Base-by-base conservation (phyloP, 306 rosid genomes). In the Carpinus fangiana region DNA sequence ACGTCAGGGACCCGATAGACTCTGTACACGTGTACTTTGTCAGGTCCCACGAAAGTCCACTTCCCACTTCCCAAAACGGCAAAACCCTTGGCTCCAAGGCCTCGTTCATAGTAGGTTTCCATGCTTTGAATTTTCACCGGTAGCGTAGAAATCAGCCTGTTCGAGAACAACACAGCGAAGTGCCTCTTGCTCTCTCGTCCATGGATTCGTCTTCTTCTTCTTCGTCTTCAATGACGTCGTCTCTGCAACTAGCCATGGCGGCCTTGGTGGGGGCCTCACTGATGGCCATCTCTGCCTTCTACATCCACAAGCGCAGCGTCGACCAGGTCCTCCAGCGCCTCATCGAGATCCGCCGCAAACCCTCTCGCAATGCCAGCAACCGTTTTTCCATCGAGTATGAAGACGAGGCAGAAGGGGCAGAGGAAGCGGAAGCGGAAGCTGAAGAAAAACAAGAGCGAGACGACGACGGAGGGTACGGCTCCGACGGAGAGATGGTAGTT, bases 251-350 rank as follows among this genome's bases (percentile, higher is more conserved):
- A 55, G 97, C 95, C 38, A 72, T 90, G 95, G 93, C 97, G 61
- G 92, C 95, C 23, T 78, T 90, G 0, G 85, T 90, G n/a, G 97
- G 95, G 48, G 92, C 95, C 73, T 92, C 93, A 0, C 80, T 92
- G 78, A 87, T 90, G 92, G 95, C 97, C 60, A 73, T 92, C 56
- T 92, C 97, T 31, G 94, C 97, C 68, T 90, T 92, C 84, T 92
- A 86, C 90, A 87, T 90, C 78, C 97, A 92, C 88, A 92, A 88
- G 72, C 93, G 93, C 70, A 88, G 95, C 77, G 89, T 92, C 73
- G 93, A 92, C 59, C 90, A 92, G 14, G 90, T 92, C 57, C 87
- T 92, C 79, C 75, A 82, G 54, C 93, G 93, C 41, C 82, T 92
- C 82, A 69, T 85, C 16, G 95, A 92, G 78, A 73, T 90, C 78